Evolutionary conservation across 805 yeast species (phyloP).

Genomic region (Teunomyces gatunensis): DNA sequence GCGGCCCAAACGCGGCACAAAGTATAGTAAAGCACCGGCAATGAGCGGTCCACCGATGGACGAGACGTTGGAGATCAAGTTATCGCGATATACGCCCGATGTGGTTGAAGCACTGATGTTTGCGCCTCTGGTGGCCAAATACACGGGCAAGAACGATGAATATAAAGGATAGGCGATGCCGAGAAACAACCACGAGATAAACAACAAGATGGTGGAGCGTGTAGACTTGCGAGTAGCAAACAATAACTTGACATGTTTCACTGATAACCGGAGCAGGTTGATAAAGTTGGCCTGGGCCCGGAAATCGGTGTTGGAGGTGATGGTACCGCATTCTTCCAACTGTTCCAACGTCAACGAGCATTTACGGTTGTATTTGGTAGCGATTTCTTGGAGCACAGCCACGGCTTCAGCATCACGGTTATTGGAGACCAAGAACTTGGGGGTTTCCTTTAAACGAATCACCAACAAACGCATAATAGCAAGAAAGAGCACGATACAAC

Average conservation of each 20-base stretch:
- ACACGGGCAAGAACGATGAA: slow-evolving; percentile 50
- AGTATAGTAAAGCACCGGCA: slow-evolving; percentile 38
- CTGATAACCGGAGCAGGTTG: slow-evolving; percentile 6
- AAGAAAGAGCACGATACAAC: slow-evolving; percentile 44
- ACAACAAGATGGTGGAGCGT: slow-evolving; percentile 10
- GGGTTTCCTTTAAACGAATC: slow-evolving; percentile 50
- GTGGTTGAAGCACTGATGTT: slow-evolving; percentile 38
- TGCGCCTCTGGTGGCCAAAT: slow-evolving; percentile 42
- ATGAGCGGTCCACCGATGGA: slow-evolving; percentile 53
- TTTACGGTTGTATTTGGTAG: slow-evolving; percentile 23
- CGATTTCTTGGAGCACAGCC: slow-evolving; percentile 41
- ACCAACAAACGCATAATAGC: slow-evolving; percentile 31
- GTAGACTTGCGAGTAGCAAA: slow-evolving; percentile 9
- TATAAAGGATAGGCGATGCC: slow-evolving; percentile 58
- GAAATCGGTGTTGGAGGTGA: slow-evolving; percentile 18
- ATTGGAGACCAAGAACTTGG: slow-evolving; percentile 51
- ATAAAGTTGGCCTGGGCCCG: slow-evolving; percentile 9
- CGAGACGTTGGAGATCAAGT: slow-evolving; percentile 45
- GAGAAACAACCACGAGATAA: slow-evolving; percentile 30
- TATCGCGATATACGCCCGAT: slow-evolving; percentile 46
- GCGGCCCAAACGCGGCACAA: slow-evolving; percentile 15
- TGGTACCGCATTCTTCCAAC: slow-evolving; percentile 18
- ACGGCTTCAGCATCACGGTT: slow-evolving; percentile 53
- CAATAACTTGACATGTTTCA: slow-evolving; percentile 10
- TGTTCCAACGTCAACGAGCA: slow-evolving; percentile 23